Conservation (phyloP, 345 rosid species). For the Murraya koenigii region DNA sequence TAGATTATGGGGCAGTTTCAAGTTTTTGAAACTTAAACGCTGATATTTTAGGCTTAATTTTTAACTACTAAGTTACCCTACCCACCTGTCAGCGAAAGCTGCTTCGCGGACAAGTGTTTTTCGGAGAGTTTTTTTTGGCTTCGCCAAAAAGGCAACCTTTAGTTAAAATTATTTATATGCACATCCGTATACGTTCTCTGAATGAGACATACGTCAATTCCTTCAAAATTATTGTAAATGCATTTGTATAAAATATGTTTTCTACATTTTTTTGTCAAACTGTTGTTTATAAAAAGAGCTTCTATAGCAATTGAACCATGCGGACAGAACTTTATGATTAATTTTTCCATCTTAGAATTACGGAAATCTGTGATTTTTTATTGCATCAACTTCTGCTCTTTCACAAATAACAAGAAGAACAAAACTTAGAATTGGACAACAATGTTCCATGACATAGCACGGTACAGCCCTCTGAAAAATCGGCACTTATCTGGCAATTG, state of each 20-base stretch:
- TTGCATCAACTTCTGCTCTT: neutral
- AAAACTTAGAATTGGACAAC: neutral
- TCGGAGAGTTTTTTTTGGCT: neutral
- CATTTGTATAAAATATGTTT: no score
- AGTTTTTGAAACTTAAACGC: neutral
- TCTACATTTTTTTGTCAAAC: no score
- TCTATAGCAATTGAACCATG: no score
- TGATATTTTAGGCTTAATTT: no score
- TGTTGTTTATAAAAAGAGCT: no score
- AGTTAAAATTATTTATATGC: no score
- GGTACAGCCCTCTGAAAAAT: neutral
- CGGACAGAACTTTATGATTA: no score
- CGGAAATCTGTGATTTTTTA: neutral
- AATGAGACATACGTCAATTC: no score
- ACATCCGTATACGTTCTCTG: no score
- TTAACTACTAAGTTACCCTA: neutral
- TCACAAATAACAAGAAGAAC: neutral
- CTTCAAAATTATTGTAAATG: no score
- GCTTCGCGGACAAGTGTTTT: neutral
- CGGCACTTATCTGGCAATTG: neutral
- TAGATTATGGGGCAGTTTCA: neutral
- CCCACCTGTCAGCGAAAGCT: neutral
- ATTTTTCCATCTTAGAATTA: no score
- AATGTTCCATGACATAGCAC: neutral
- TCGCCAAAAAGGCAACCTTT: no score